Conservation (phyloP, 768 basidiomycete species). For the Lentinula detonsa region DNA sequence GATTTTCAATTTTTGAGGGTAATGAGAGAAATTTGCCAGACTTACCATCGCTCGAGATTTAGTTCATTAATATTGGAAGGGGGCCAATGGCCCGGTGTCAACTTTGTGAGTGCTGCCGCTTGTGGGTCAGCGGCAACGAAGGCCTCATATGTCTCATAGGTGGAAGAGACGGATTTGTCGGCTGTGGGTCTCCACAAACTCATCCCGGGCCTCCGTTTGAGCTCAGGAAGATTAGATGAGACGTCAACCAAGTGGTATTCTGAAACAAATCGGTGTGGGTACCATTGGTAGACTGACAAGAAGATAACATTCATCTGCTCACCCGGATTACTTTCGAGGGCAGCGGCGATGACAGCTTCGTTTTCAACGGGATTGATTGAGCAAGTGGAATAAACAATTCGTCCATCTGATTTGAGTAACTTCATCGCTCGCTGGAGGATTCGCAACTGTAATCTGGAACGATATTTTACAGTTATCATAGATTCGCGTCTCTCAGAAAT, state of each 20-base stretch:
- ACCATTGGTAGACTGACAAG: background rate
- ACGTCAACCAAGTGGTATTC: slow-evolving; percentile 81
- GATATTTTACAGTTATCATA: background rate
- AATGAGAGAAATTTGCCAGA: background rate
- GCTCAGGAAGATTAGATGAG: slow-evolving; percentile 60
- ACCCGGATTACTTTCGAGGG: slow-evolving; percentile 70
- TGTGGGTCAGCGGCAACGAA: slow-evolving; percentile 48
- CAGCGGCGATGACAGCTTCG: slow-evolving; percentile 90
- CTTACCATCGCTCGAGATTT: slow-evolving; percentile 70
- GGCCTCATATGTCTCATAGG: slow-evolving; percentile 55
- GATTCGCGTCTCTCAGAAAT: background rate
- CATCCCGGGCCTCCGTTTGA: slow-evolving; percentile 73
- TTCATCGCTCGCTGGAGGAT: slow-evolving; percentile 93
- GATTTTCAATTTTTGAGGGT: background rate
- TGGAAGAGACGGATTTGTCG: slow-evolving; percentile 42
- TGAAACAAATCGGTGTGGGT: slow-evolving; percentile 14
- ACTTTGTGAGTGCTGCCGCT: slow-evolving; percentile 45
- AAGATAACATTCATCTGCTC: slow-evolving; percentile 9
- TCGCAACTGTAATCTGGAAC: slow-evolving; percentile 75
- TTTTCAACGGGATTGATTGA: slow-evolving; percentile 97
- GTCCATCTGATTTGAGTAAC: slow-evolving; percentile 74
- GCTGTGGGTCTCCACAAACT: slow-evolving; percentile 73
- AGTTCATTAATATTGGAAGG: slow-evolving; percentile 54
- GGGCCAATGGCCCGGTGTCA: slow-evolving; percentile 78
- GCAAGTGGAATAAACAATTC: slow-evolving; percentile 97